phyloP scores from a whole-genome alignment of 306 rosid species.

The Astragalus membranaceus region DNA sequence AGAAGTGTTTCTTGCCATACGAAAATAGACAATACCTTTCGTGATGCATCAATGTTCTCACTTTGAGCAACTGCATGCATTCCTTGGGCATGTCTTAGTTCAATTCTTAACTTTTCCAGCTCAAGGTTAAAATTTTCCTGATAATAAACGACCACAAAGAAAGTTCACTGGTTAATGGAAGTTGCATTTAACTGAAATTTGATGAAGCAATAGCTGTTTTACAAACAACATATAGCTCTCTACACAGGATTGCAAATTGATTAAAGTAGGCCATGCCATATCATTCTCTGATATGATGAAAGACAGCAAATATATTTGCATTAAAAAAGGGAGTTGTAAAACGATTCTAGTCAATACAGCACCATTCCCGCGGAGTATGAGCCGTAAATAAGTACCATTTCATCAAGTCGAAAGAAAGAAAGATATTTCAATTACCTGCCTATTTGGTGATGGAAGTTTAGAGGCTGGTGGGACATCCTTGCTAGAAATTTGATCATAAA shows the following conservation, averaged over 20 bases:
- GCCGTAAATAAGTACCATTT: not conserved
- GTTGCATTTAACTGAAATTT: not conserved
- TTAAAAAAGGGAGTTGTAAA: not conserved
- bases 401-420: slow-evolving; percentile 17
- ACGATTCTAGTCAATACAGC: not conserved
- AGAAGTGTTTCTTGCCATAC: slow-evolving; percentile 1
- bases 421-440: slow-evolving; percentile 46
- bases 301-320: not conserved
- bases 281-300: not conserved
- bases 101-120: slow-evolving; percentile 80
- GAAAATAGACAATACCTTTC: slow-evolving; percentile 46
- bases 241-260: not conserved
- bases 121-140: slow-evolving; percentile 68
- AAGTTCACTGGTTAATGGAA: not conserved
- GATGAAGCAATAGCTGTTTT: slow-evolving; percentile 5
- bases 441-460: slow-evolving; percentile 37
- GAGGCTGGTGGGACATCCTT: slow-evolving; percentile 22
- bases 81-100: slow-evolving; percentile 84
- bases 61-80: slow-evolving; percentile 78
- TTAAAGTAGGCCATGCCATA: not conserved
- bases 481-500: slow-evolving; percentile 38
- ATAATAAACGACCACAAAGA: slow-evolving; percentile 13
- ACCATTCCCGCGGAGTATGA: not conserved
- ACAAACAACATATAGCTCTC: not conserved
- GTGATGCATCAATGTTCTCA: slow-evolving; percentile 63